A percentile compares a stretch with the other conserved stretches of the same genome.
Evolutionary conservation across 805 yeast genomes (phyloP).

Genomic region (Henningerozyma blattae): DNA sequence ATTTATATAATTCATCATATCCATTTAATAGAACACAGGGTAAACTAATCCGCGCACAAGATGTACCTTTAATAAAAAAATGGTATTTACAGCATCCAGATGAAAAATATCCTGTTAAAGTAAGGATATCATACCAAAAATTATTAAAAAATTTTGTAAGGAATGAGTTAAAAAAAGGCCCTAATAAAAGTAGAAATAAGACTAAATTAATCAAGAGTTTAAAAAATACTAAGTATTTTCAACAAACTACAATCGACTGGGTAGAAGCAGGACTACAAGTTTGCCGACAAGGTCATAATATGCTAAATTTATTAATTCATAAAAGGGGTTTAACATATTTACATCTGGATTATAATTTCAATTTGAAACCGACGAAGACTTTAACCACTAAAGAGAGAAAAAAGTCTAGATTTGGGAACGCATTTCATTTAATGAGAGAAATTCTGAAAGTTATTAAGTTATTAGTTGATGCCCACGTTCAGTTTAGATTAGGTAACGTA

Average conservation of each 20-base stretch:
- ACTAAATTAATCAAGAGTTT: conserved; percentile 54
- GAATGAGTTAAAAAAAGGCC: conserved; percentile 51
- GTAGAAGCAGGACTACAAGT: conserved; percentile 95
- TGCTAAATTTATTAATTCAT: conserved; percentile 83
- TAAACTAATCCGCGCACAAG: conserved; percentile 68
- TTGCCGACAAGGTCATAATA: conserved; percentile 86
- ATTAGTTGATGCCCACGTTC: conserved; percentile 88
- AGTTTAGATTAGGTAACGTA: conserved; percentile 75
- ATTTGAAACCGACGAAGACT: conserved; percentile 91
- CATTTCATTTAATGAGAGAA: conserved; percentile 89
- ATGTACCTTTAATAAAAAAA: conserved; percentile 69
- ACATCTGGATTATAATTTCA: conserved; percentile 91
- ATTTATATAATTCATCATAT: conserved; percentile 67
- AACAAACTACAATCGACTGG: conserved; percentile 91
- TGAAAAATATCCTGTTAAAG: conserved; percentile 55
- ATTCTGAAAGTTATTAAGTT: conserved; percentile 72
- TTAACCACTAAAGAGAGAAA: conserved; percentile 93
- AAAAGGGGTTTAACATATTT: conserved; percentile 82
- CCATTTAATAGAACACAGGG: conserved; percentile 79
- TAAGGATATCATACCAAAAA: conserved; percentile 80
- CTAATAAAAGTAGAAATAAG: conserved; percentile 27
- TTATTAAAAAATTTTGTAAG: conserved; percentile 65
- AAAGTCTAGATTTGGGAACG: conserved; percentile 90
- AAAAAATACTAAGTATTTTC: conserved; percentile 75
- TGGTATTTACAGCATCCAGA: conserved; percentile 72